Conservation (phyloP, 371 early-diverging fungal species). For the Mucor irregularis region DNA sequence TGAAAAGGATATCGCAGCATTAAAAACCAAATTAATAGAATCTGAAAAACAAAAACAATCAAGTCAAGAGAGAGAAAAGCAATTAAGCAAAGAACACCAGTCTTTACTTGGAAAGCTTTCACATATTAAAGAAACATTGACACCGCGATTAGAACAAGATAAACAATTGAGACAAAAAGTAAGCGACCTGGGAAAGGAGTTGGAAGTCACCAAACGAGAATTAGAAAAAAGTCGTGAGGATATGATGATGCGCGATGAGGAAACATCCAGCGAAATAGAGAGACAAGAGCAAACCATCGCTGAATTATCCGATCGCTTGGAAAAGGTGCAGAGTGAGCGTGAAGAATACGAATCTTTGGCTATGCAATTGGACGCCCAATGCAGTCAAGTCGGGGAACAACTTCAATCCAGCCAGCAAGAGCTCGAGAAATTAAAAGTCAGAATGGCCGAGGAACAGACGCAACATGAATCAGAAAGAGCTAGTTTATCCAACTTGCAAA, state of each 20-base stretch:
- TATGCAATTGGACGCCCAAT: slow-evolving; percentile 57
- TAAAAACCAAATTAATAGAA: neutral
- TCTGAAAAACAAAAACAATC: slow-evolving; percentile 2
- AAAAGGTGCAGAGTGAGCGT: slow-evolving; percentile 31
- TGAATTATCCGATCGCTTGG: slow-evolving; percentile 20
- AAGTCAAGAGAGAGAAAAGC: slow-evolving; percentile 25
- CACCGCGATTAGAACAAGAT: slow-evolving; percentile 46
- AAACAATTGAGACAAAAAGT: slow-evolving; percentile 38
- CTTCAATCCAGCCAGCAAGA: slow-evolving; percentile 35
- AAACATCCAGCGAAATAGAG: slow-evolving; percentile 18
- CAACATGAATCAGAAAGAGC: slow-evolving; percentile 63
- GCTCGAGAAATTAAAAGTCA: slow-evolving; percentile 33
- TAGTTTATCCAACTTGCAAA: slow-evolving; percentile 79
- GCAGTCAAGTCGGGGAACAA: slow-evolving; percentile 52
- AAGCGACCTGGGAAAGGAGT: slow-evolving; percentile 24
- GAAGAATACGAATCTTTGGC: slow-evolving; percentile 68
- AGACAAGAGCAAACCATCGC: slow-evolving; percentile 24
- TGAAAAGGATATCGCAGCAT: neutral
- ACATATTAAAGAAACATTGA: slow-evolving; percentile 43
- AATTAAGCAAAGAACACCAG: slow-evolving; percentile 46
- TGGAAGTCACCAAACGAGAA: slow-evolving; percentile 17
- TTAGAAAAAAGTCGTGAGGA: slow-evolving; percentile 27
- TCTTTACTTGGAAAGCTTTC: slow-evolving; percentile 34
- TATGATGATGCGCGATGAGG: slow-evolving; percentile 34
- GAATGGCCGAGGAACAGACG: slow-evolving; percentile 29